phyloP scores from a whole-genome alignment of 2,329 filamentous ascomycete species.

The Aureobasidium sp. region DNA sequence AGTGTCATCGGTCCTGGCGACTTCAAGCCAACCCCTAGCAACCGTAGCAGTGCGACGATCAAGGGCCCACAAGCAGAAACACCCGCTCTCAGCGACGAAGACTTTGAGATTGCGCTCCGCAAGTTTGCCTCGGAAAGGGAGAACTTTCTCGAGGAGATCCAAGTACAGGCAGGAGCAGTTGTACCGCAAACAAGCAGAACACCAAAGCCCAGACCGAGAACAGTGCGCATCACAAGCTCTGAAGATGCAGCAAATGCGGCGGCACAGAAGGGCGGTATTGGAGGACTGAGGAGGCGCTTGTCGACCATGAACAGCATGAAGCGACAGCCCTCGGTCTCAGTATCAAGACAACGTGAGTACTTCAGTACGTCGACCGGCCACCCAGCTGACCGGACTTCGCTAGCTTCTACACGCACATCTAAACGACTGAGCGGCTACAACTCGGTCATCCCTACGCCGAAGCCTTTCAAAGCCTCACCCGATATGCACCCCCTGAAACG shows the following conservation, averaged over 20 bases:
- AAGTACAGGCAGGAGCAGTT: constrained; percentile 76
- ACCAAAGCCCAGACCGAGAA: constrained; percentile 63
- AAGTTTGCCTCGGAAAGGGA: constrained; percentile 97
- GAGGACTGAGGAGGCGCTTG: constrained; percentile 85
- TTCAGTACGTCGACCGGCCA: neutral
- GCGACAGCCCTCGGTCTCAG: constrained; percentile 65
- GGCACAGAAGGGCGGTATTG: constrained; percentile 55
- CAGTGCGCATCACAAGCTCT: constrained; percentile 73
- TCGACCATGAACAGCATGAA: constrained; percentile 96
- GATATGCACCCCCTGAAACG: constrained; percentile 94
- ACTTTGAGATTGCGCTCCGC: constrained; percentile 85
- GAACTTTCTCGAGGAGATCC: constrained; percentile 84
- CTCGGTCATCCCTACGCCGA: constrained; percentile 88
- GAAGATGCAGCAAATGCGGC: constrained; percentile 44
- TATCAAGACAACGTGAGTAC: constrained; percentile 7
- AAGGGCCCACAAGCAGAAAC: constrained; percentile 36
- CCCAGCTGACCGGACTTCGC: constrained; percentile 38
- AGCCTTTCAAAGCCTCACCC: constrained; percentile 80
- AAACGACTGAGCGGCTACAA: constrained; percentile 95
- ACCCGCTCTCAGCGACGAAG: constrained; percentile 58
- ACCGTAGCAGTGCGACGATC: constrained; percentile 57
- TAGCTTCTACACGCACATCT: constrained; percentile 69
- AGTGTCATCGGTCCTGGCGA: constrained; percentile 39
- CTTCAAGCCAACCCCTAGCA: constrained; percentile 47
- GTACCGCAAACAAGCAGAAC: constrained; percentile 33